Base-by-base conservation (phyloP, 2,329 filamentous ascomycete species). In the Fusarium coicis region DNA sequence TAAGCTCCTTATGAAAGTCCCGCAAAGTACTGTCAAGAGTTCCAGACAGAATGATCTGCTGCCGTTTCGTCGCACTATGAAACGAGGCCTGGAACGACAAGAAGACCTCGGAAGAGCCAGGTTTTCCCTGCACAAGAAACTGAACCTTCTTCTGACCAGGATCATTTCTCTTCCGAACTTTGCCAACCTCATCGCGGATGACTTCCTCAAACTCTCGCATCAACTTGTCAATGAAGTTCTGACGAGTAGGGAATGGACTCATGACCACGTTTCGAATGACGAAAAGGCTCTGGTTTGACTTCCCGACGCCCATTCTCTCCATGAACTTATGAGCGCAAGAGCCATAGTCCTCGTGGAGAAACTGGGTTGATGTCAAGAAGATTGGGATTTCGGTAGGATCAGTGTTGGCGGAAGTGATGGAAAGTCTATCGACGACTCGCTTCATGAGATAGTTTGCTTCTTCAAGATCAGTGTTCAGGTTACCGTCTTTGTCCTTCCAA, bases 381-480 rank as follows among this genome's bases (percentile, higher is more conserved):
- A 87, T 78, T 0, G 83, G 83, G 36, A 85, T 83, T 16, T 79
- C 77, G 12, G 80, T 80, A 2, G 82, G 82, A 10, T 85, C 79
- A 10, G 84, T 82, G 15, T 79, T 76, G 0, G 81, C 80, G 1
- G 79, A 81, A 23, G 82, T 83, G 36, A 86, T 81, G 0, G 84
- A 86, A 1, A 87, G 70, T 2, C 72, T 75, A 40, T 85, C 78
- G 4, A 86, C 78, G 14, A 87, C 82, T 8, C 82, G 78, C 64
- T 79, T 80, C 81, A 85, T 87, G 28, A 87, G 79, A 66, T 86
- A 84, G 64, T 87, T 87, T 8, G 85, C 84, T 68, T 86, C 84
- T 63, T 85, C 84, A 5, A 86, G 76, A 49, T 86, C 84, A 0
- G 75, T 77, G 66, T 87, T 87, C 21, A 84, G 75, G 0, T 47